Conservation (phyloP, 139 green algal genomes). For the Diplosphaera chodatii region DNA sequence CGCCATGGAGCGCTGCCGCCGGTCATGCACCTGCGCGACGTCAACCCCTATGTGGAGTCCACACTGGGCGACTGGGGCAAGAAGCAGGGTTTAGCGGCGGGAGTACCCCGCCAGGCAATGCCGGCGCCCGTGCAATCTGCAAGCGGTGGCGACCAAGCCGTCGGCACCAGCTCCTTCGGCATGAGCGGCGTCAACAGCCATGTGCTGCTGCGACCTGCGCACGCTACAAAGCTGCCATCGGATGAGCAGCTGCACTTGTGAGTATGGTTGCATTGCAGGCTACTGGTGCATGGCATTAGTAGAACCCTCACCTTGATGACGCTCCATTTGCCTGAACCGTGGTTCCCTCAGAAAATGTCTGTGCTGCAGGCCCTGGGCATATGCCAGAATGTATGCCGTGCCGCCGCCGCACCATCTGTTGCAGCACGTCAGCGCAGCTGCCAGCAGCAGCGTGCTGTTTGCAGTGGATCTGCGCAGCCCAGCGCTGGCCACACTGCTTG, state of each 20-base stretch:
- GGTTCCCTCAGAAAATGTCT: no score
- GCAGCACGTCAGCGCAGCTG: not conserved
- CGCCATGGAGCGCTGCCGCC: not conserved
- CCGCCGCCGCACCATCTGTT: not conserved
- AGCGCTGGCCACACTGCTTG: constrained; percentile 10
- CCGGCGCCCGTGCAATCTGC: not conserved
- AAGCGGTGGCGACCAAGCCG: not conserved
- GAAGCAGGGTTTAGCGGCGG: not conserved
- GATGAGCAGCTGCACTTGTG: no score
- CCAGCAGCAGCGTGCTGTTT: constrained; percentile 2
- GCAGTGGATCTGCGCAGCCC: constrained; percentile 6
- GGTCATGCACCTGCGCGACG: constrained; percentile 47
- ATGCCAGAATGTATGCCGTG: not conserved
- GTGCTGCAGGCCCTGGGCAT: not conserved
- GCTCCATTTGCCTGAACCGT: no score
- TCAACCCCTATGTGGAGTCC: constrained; percentile 55
- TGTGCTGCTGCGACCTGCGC: not conserved
- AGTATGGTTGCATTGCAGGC: no score
- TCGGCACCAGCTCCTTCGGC: constrained; percentile 33
- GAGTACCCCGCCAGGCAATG: constrained; percentile 30
- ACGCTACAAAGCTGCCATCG: not conserved
- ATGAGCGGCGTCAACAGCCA: constrained; percentile 50
- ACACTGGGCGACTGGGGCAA: constrained; percentile 18
- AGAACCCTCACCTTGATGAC: no score
- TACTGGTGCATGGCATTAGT: no score